These are phyloP conservation scores for Nemophila menziesii DNA, from an alignment of 257 asterid species.

Conservation along the genomic window DNA sequence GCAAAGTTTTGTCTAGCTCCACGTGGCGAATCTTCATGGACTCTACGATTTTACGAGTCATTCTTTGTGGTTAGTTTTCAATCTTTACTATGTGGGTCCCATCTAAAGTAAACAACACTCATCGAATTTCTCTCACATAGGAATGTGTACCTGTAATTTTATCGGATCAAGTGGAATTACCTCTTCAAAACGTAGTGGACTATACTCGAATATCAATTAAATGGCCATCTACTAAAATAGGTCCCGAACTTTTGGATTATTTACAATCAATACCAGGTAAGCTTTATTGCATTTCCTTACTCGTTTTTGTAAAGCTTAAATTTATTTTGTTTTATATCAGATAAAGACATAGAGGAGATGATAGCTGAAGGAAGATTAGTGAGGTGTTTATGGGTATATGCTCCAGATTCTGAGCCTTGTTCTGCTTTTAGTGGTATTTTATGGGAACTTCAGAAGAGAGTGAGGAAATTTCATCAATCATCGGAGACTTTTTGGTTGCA, in stretches of 20 bases:
- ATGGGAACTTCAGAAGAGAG: slow-evolving; percentile 88
- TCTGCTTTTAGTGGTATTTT: slow-evolving; percentile 72
- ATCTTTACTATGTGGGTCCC: slow-evolving; percentile 3
- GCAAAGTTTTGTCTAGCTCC: slow-evolving; percentile 96
- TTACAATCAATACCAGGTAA: slow-evolving; percentile 82
- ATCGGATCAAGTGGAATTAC: slow-evolving; percentile 87
- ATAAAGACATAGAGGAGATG: slow-evolving; percentile 60
- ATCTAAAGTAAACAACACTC: neutral
- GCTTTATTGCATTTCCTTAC: slow-evolving; percentile 1
- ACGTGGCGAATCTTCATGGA: slow-evolving; percentile 99
- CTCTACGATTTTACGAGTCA: slow-evolving; percentile 93
- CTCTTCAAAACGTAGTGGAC: slow-evolving; percentile 70
- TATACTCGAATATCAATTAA: slow-evolving; percentile 74
- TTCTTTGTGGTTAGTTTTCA: slow-evolving; percentile 71
- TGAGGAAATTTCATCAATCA: slow-evolving; percentile 85
- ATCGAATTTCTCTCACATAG: slow-evolving; percentile 32
- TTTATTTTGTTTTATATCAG: slow-evolving; percentile 29
- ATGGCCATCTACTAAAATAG: slow-evolving; percentile 79
- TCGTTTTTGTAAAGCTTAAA: neutral
- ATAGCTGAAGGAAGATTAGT: slow-evolving; percentile 58
- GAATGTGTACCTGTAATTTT: slow-evolving; percentile 89
- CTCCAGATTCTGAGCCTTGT: slow-evolving; percentile 60
- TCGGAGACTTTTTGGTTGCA: slow-evolving; percentile 92
- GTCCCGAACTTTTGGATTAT: slow-evolving; percentile 61
- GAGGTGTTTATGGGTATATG: slow-evolving; percentile 77